Evolutionary conservation across 2,329 filamentous ascomycete genomes (phyloP), one percentile per base, ranked within the genome.

Genomic region (Xylariaceae sp.): DNA sequence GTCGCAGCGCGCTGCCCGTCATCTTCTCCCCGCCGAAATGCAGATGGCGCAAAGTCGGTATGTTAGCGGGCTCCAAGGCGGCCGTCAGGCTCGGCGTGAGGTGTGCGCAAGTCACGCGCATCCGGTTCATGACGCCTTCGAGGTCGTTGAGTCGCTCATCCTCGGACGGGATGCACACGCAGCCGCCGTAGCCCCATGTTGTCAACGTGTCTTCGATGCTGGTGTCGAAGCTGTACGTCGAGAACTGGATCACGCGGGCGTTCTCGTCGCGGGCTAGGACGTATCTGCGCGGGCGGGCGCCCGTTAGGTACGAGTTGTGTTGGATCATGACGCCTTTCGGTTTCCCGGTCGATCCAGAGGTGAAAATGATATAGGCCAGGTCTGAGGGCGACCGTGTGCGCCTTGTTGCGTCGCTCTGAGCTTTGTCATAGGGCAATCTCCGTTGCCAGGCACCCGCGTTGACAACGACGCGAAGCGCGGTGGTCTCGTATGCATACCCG

Each of bases 121-220:
- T 39, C 12, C 37, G 20, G 16, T 39, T 39, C 21, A 23, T 23
- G 7, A 16, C 37, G 19, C 21, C 20, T 16, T 23, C 37, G 5
- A 39, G 7, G 21, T 23, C 21, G 22, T 25, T 39, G 20, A 23
- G 19, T 6, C 20, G 37, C 21, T 39, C 37, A 12, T 39, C 3
- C 21, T 39, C 37, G 8, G 37, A 39, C 10, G 37, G 37, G 16
- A 39, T 39, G 22, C 37, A 39, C 7, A 39, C 37, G 22, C 34
- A 39, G 22, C 6, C 37, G n/a, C 37, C 37, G 19, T 23, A 22
- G 25, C 37, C 20, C 21, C 19, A 23, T 22, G 37, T 22, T 5
- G 21, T 22, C 10, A 39, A 16, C 20, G 21, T 23, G 22, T 39
- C 37, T 25, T 22, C 21, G 16, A 39, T 23, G 14, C 20, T 22